These are phyloP conservation scores for Coniochaeta hoffmannii DNA, from an alignment of 2,329 filamentous ascomycete species.

Conservation along the genomic window DNA sequence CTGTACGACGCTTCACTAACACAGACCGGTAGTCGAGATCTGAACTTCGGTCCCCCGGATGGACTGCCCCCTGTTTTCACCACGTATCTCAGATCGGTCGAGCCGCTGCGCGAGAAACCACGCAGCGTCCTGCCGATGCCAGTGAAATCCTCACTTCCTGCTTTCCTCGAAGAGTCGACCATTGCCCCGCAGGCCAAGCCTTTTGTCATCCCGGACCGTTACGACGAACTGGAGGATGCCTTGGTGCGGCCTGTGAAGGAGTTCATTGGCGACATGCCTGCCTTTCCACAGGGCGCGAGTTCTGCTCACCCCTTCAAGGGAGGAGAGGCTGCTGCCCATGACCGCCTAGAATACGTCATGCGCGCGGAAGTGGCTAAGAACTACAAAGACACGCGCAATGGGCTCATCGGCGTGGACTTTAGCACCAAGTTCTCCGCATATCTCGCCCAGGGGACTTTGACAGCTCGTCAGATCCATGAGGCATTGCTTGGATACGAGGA, in stretches of 20 bases:
- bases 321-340: slow-evolving; percentile 53
- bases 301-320: slow-evolving; percentile 62
- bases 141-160: slow-evolving; percentile 41
- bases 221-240: slow-evolving; percentile 43
- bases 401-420: slow-evolving; percentile 61
- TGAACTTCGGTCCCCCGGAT: slow-evolving; percentile 46
- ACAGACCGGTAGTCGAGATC: slow-evolving; percentile 48
- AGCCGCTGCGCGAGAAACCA: slow-evolving; percentile 61
- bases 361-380: slow-evolving; percentile 49
- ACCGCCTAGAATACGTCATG: slow-evolving; percentile 55
- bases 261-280: slow-evolving; percentile 42
- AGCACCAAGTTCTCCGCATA: slow-evolving; percentile 72
- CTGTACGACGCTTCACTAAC: slow-evolving; percentile 11
- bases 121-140: slow-evolving; percentile 49
- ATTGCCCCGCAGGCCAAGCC: slow-evolving; percentile 54
- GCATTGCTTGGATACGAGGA: slow-evolving; percentile 64
- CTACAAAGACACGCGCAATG: slow-evolving; percentile 68
- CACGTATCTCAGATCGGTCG: slow-evolving; percentile 63
- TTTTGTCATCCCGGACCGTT: slow-evolving; percentile 53
- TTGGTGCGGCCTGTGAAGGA: slow-evolving; percentile 51
- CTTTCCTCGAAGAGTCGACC: slow-evolving; percentile 38
- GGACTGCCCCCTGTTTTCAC: slow-evolving; percentile 72
- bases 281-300: slow-evolving; percentile 41
- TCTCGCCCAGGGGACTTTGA: slow-evolving; percentile 64
- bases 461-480: slow-evolving; percentile 64